A percentile compares a stretch with the other conserved stretches of the same genome.
Conservation (phyloP, 2,329 filamentous ascomycete species). For the Clarireedia homoeocarpa region DNA sequence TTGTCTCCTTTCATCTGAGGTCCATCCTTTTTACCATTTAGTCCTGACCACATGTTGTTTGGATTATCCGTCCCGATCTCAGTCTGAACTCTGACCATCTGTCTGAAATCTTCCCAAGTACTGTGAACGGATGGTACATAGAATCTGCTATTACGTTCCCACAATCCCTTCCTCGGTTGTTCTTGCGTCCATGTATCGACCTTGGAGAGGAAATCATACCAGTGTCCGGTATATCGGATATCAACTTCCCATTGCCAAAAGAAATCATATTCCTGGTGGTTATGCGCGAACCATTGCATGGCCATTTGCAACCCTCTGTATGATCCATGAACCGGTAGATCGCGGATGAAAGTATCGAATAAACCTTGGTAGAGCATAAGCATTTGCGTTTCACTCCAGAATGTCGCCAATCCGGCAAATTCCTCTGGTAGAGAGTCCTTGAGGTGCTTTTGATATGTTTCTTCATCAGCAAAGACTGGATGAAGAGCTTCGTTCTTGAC, state of each 20-base stretch:
- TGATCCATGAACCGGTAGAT: conserved; percentile 79
- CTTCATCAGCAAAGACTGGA: conserved; percentile 70
- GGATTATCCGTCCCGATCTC: conserved; percentile 59
- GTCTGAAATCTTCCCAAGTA: conserved; percentile 70
- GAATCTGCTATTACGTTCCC: conserved; percentile 73
- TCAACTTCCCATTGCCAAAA: conserved; percentile 98
- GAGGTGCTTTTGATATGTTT: conserved; percentile 59
- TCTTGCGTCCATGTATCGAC: conserved; percentile 60
- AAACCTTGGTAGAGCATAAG: conserved; percentile 80
- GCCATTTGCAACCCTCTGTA: conserved; percentile 93
- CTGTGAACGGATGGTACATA: conserved; percentile 72
- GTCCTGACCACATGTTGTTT: conserved; percentile 59
- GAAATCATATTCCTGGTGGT: conserved; percentile 82
- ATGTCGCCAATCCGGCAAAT: conserved; percentile 78
- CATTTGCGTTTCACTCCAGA: conserved; percentile 96
- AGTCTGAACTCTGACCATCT: conserved; percentile 68
- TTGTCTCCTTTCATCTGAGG: conserved; percentile 41
- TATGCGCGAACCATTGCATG: conserved; percentile 84
- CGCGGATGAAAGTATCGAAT: conserved; percentile 62
- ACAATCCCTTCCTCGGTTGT: conserved; percentile 72
- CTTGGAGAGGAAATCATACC: conserved; percentile 66
- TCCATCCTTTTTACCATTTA: conserved; percentile 28
- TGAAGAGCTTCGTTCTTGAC: conserved; percentile 71
- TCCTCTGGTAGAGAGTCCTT: conserved; percentile 68
- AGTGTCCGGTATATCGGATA: conserved; percentile 81